Percentiles rank a stretch among this genome's conserved stretches.
Evolutionary conservation across 441 rosid genomes (phyloP).

Genomic region (Aquilaria agallochum): DNA sequence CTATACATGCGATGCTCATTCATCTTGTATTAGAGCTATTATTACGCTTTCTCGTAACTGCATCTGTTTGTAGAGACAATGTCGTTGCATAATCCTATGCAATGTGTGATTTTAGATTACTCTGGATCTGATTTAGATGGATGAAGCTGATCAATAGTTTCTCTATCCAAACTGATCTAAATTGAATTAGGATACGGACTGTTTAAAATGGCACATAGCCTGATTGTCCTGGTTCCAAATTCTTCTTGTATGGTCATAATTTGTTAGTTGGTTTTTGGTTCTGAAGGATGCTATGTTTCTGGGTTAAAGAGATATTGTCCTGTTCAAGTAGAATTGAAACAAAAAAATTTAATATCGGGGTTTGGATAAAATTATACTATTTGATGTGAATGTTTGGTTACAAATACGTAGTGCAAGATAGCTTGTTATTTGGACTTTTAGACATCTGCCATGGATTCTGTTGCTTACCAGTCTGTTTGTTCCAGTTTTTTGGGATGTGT

Average conservation of each 20-base stretch:
- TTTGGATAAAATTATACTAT: not conserved
- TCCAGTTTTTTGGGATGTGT: too few species aligned
- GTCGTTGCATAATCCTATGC: too few species aligned
- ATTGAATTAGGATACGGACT: constrained; percentile 4
- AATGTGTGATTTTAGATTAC: not conserved
- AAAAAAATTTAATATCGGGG: constrained; percentile 1
- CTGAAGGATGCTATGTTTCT: constrained; percentile 1
- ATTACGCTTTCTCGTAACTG: too few species aligned
- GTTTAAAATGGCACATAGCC: constrained; percentile 11
- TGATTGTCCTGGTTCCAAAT: constrained; percentile 6
- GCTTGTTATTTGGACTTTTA: too few species aligned
- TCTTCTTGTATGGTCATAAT: not conserved
- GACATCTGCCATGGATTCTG: too few species aligned
- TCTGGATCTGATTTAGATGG: not conserved
- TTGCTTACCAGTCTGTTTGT: too few species aligned
- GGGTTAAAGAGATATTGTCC: constrained; percentile 6
- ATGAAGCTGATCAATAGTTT: not conserved
- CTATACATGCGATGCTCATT: not conserved
- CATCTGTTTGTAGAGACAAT: too few species aligned
- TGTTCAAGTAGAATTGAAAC: constrained; percentile 8
- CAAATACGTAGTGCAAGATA: too few species aligned
- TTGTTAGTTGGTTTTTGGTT: not conserved
- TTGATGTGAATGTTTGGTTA: too few species aligned
- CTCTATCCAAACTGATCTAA: constrained; percentile 4
- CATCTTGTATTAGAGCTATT: too few species aligned